Percentiles rank a stretch among this genome's conserved stretches.
phyloP scores from a whole-genome alignment of 192 early-diverging fungal genomes.

The Funneliformis geosporum region DNA sequence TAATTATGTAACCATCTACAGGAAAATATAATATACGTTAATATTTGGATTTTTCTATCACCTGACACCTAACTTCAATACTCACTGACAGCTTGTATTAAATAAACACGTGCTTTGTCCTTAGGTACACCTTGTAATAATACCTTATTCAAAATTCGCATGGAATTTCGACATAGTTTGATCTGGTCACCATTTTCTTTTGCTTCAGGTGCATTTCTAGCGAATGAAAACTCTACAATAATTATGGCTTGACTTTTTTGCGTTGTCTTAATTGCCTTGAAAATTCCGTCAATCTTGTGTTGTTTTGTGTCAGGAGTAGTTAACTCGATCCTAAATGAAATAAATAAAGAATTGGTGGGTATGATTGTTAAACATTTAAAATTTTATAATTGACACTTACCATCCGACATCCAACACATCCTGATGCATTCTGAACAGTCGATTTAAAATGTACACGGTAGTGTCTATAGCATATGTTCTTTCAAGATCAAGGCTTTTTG shows the following conservation, averaged over 20 bases:
- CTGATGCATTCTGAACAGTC: slow-evolving; percentile 27
- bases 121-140: slow-evolving; percentile 24
- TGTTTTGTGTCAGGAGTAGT: slow-evolving; percentile 24
- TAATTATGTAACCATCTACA: neutral
- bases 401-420: slow-evolving; percentile 23
- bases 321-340: slow-evolving; percentile 22
- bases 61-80: neutral
- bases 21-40: neutral
- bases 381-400: slow-evolving; percentile 19
- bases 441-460: slow-evolving; percentile 20
- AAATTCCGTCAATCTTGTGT: slow-evolving; percentile 16
- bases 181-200: slow-evolving; percentile 7
- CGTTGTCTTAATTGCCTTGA: slow-evolving; percentile 14
- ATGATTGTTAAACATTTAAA: slow-evolving; percentile 9
- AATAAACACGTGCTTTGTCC: slow-evolving; percentile 23
- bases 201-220: neutral
- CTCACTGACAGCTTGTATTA: slow-evolving; percentile 20
- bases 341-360: slow-evolving; percentile 26
- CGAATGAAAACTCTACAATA: slow-evolving; percentile 10
- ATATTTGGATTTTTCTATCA: too few relatives aligned
- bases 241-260: slow-evolving; percentile 20
- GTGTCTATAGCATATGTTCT: slow-evolving; percentile 17
- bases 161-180: slow-evolving; percentile 27
- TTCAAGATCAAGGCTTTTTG: slow-evolving; percentile 4
- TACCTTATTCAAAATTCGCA: slow-evolving; percentile 30